Conservation (phyloP, 1,284 basidiomycete species). For the Anthracocystis walkeri region DNA sequence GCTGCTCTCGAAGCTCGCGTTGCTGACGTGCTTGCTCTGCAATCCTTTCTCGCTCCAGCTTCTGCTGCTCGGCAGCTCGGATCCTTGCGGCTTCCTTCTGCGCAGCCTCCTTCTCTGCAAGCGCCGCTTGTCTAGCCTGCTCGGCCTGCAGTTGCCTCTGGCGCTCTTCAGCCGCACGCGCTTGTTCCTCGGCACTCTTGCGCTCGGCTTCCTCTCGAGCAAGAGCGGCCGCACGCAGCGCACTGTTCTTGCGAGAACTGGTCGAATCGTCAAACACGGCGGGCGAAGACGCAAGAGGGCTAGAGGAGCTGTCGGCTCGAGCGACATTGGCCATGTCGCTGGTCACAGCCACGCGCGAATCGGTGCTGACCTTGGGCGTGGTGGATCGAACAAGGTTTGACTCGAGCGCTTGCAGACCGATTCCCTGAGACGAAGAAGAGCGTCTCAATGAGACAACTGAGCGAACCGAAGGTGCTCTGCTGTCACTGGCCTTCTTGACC, state of each 20-base stretch:
- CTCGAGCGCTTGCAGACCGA: conserved; percentile 52
- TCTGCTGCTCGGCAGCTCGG: conserved; percentile 27
- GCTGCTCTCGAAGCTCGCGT: conserved; percentile 28
- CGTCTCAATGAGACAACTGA: conserved; percentile 28
- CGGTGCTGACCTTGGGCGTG: conserved; percentile 33
- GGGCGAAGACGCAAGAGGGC: conserved; percentile 24
- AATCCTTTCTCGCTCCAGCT: conserved; percentile 37
- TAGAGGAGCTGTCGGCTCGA: conserved; percentile 25
- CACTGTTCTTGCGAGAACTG: conserved; percentile 48
- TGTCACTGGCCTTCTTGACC: conserved; percentile 3
- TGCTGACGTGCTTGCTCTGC: conserved; percentile 31
- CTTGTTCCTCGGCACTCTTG: conserved; percentile 32
- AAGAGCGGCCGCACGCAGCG: conserved; percentile 44
- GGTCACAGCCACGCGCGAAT: conserved; percentile 4
- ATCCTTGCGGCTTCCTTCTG: conserved; percentile 14
- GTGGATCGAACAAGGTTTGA: conserved; percentile 37
- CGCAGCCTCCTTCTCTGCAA: conserved; percentile 28
- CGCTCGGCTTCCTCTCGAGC: conserved; percentile 49
- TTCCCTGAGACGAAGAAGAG: conserved; percentile 46
- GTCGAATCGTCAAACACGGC: conserved; percentile 21
- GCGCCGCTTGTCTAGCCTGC: conserved; percentile 28
- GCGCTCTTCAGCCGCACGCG: conserved; percentile 29
- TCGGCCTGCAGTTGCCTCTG: conserved; percentile 26
- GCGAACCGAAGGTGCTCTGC: neutral
- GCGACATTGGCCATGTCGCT: conserved; percentile 41